These are phyloP conservation scores for Trichoderma koningii DNA, from an alignment of 2,329 filamentous ascomycete species.

Conservation along the genomic window DNA sequence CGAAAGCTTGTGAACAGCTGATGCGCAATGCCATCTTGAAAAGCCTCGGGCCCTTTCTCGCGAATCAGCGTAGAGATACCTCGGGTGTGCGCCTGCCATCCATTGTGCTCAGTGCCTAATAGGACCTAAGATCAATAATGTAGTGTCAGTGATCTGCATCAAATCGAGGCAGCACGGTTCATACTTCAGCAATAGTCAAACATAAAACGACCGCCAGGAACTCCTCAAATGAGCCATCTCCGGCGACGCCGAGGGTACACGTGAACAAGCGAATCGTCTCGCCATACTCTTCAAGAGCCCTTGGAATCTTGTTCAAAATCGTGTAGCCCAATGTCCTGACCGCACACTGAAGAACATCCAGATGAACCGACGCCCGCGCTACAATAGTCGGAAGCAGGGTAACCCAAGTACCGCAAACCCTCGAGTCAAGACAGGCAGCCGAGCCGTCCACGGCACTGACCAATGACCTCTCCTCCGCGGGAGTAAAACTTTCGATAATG, in stretches of 20 bases:
- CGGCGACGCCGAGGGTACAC: background rate
- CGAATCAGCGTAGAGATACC: background rate
- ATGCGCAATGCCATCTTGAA: background rate
- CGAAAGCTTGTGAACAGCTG: background rate
- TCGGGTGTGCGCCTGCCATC: background rate
- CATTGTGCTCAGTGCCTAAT: background rate
- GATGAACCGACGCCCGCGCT: background rate
- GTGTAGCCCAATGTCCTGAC: background rate
- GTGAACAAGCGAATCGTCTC: background rate
- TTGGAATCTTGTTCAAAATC: background rate
- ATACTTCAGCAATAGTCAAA: background rate
- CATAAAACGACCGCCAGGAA: background rate
- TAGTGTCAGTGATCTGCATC: background rate
- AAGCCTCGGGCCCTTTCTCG: background rate
- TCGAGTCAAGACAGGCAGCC: background rate
- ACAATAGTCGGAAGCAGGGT: background rate
- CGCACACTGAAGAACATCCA: background rate
- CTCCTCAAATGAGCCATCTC: background rate
- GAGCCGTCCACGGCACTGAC: background rate
- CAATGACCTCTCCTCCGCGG: background rate
- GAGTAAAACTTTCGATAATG: background rate
- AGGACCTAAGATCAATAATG: background rate
- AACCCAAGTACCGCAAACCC: background rate
- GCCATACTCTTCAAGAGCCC: background rate
- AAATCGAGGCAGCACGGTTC: background rate